phyloP scores from a whole-genome alignment of 768 basidiomycete species.

The Panaeolus papilionaceus region DNA sequence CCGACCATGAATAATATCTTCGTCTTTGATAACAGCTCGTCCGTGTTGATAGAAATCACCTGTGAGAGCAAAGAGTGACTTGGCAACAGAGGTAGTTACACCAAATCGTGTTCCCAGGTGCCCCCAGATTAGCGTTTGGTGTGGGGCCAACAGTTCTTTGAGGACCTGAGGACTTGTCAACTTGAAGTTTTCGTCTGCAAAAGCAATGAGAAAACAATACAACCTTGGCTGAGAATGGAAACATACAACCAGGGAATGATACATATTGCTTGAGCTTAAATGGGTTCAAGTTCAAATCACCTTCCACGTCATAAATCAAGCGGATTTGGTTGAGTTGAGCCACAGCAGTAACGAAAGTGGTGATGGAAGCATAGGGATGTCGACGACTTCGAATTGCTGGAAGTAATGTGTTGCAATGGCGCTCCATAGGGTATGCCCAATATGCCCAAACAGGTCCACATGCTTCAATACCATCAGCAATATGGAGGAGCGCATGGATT shows the following conservation, averaged over 20 bases:
- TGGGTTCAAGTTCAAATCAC: constrained; percentile 5
- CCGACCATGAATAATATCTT: constrained; percentile 34
- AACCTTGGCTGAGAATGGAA: background rate
- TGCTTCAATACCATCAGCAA: constrained; percentile 38
- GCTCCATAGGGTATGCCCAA: constrained; percentile 48
- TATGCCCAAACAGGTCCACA: constrained; percentile 44
- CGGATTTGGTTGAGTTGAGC: constrained; percentile 11
- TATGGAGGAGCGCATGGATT: constrained; percentile 43
- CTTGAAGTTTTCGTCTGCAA: background rate
- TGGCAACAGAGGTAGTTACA: background rate
- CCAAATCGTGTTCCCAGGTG: constrained; percentile 1
- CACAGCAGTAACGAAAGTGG: background rate
- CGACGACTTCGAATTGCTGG: constrained; percentile 34
- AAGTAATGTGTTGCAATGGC: constrained; percentile 37
- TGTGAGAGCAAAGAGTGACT: background rate
- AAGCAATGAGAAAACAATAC: background rate
- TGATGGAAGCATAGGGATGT: constrained; percentile 28
- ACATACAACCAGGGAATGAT: background rate
- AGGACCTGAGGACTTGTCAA: background rate
- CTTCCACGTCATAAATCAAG: constrained; percentile 8
- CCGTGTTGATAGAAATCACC: background rate
- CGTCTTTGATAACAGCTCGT: constrained; percentile 26
- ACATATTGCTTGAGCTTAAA: background rate
- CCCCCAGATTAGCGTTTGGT: background rate
- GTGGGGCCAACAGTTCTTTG: background rate